Percentiles rank a stretch among this genome's conserved stretches.
Evolutionary conservation across 495 filamentous ascomycete species (phyloP).

Genomic region (Tuber calosporum): DNA sequence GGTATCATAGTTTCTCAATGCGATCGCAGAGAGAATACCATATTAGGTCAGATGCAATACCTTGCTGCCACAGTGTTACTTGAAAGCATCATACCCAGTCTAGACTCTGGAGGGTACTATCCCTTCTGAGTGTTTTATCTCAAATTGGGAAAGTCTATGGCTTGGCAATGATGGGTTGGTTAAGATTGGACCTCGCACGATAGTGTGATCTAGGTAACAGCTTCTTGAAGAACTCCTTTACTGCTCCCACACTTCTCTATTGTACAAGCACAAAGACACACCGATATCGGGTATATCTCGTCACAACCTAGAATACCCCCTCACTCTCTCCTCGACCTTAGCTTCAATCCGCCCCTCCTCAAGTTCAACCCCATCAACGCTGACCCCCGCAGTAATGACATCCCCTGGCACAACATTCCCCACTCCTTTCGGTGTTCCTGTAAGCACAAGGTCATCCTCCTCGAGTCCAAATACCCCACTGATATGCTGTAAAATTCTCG

Average conservation of each 20-base stretch:
- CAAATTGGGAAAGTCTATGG: no score
- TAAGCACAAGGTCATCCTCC: slow-evolving; percentile 84
- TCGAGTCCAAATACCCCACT: slow-evolving; percentile 89
- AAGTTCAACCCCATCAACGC: slow-evolving; percentile 72
- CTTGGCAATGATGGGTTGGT: background rate
- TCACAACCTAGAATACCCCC: slow-evolving; percentile 42
- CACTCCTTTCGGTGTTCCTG: slow-evolving; percentile 94
- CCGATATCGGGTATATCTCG: background rate
- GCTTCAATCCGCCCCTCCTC: slow-evolving; percentile 84
- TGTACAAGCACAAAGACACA: background rate
- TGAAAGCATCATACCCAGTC: no score
- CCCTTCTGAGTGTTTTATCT: no score
- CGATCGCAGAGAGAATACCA: no score
- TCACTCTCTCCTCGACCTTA: slow-evolving; percentile 60
- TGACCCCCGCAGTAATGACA: slow-evolving; percentile 77
- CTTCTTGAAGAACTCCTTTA: background rate
- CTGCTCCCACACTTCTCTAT: background rate
- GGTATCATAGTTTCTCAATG: no score
- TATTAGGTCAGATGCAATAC: no score
- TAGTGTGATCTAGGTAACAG: background rate
- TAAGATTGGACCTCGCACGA: background rate
- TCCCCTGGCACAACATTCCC: slow-evolving; percentile 79
- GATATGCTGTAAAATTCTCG: slow-evolving; percentile 80
- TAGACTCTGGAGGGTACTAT: no score
- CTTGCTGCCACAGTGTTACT: no score